A percentile compares a stretch with the other conserved stretches of the same genome.
These are phyloP conservation scores for Corymbia maculata DNA, from an alignment of 345 rosid species.

Conservation along the genomic window DNA sequence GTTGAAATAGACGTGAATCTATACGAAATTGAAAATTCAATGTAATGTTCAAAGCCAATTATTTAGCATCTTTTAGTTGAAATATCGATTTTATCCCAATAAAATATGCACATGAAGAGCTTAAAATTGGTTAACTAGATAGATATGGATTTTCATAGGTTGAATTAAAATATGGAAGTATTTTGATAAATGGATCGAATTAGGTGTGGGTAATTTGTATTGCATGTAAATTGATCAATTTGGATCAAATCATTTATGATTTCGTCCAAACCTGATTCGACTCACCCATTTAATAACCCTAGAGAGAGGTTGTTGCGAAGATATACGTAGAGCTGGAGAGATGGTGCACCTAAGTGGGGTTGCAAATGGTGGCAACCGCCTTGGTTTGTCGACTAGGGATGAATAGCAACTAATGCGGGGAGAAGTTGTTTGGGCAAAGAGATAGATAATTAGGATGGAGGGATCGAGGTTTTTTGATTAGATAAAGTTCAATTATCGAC, in stretches of 20 bases:
- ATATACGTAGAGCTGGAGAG: not conserved
- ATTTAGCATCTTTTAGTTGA: not conserved
- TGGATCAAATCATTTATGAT: not conserved
- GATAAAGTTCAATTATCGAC: not conserved
- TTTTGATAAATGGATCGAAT: not conserved
- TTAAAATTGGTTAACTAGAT: not conserved
- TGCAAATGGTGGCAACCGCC: not conserved
- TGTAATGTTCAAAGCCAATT: not conserved
- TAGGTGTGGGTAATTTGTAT: not conserved
- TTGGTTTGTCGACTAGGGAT: rapidly evolving
- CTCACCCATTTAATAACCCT: not conserved
- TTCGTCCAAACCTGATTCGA: not conserved
- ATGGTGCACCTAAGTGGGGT: not conserved
- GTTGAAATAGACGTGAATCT: too few species aligned
- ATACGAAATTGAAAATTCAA: too few species aligned
- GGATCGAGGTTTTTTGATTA: not conserved
- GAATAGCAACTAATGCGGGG: not conserved
- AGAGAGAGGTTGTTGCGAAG: not conserved
- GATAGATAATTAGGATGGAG: not conserved
- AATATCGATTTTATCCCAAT: not conserved
- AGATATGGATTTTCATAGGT: not conserved
- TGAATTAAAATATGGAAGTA: not conserved
- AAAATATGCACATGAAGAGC: not conserved
- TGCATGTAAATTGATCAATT: not conserved
- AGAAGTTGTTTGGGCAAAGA: not conserved